Base-by-base conservation (phyloP, 441 rosid genomes). In the Rhodomyrtus psidioides region DNA sequence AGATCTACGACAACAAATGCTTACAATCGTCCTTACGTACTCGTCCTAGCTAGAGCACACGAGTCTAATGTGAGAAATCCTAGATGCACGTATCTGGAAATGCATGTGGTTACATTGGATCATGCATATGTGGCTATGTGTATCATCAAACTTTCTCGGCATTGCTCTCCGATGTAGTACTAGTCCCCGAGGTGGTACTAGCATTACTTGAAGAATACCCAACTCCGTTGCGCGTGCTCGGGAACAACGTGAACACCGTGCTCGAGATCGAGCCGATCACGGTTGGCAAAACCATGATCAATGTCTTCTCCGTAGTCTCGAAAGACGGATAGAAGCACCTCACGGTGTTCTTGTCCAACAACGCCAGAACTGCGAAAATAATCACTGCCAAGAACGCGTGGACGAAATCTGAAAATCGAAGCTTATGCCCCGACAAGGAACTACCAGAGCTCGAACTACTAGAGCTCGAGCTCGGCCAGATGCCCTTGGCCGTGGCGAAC, bases 141-240 rank as follows among this genome's bases (percentile, higher is more conserved):
- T 39, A 21, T 34, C 79, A 0, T 65, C 79, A 65, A 21, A 21
- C 79, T 65, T 34, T 34, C n/a, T 34, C 79, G n/a, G 46, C 49
- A 39, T 65, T 65, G 49, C 79, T 65, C 49, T 34, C 49, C 79
- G 49, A 34, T 26, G 79, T 65, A 34, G 79, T 34, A 21, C n/a
- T 34, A 12, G 79, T 21, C 49, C 14, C 44, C n/a, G 49, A 65
- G 44, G 79, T 65, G 12, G 79, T 34, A 65, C 79, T 34, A 0
- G 58, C 9, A 12, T 9, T 14, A 21, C 23, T 82, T 28, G 96
- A 88, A 54, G 95, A 96, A 89, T 96, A 94, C 9, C 99, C 99
- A 84, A 97, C 92, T 65, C 99, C 99, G n/a, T 95, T 94, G 88
- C 98, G 96, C 2, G 84, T 90, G 91, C 91, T 92, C 30, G 99